Evolutionary conservation across 768 basidiomycete species (phyloP).

Genomic region (Suillus hirtellus): DNA sequence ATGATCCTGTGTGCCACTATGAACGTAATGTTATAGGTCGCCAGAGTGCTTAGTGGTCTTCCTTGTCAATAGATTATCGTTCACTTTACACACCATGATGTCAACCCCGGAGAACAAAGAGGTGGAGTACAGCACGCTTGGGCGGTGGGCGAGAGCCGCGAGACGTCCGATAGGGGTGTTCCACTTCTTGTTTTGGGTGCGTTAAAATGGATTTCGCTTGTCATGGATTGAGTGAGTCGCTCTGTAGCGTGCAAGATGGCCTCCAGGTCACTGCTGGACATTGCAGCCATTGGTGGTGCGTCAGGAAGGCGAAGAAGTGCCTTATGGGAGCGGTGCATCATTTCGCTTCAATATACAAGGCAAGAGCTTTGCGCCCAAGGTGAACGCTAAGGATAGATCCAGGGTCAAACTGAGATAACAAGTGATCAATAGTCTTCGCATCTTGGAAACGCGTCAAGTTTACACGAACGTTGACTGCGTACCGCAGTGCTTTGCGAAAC

Average conservation of each 20-base stretch:
- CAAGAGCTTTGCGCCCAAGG: slow-evolving; percentile 4
- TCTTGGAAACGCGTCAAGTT: no score
- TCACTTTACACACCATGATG: neutral
- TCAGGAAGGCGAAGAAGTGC: slow-evolving; percentile 1
- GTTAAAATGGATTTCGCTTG: neutral
- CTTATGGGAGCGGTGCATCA: slow-evolving; percentile 5
- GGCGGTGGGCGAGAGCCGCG: neutral
- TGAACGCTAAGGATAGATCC: neutral
- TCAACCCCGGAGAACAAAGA: neutral
- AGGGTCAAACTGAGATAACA: neutral
- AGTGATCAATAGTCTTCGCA: no score
- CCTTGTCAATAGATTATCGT: neutral
- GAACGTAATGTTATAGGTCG: neutral
- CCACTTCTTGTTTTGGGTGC: neutral
- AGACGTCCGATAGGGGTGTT: neutral
- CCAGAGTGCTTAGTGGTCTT: neutral
- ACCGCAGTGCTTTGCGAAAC: no score
- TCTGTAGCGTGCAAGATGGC: neutral
- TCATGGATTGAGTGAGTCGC: neutral
- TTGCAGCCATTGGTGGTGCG: neutral
- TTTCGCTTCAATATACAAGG: neutral
- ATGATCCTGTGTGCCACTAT: neutral
- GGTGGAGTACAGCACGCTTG: neutral
- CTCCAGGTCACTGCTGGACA: neutral
- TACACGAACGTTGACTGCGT: no score